A percentile compares a stretch with the other conserved stretches of the same genome.
phyloP scores from a whole-genome alignment of 371 early-diverging fungal genomes.

The Umbelopsis sp. region DNA sequence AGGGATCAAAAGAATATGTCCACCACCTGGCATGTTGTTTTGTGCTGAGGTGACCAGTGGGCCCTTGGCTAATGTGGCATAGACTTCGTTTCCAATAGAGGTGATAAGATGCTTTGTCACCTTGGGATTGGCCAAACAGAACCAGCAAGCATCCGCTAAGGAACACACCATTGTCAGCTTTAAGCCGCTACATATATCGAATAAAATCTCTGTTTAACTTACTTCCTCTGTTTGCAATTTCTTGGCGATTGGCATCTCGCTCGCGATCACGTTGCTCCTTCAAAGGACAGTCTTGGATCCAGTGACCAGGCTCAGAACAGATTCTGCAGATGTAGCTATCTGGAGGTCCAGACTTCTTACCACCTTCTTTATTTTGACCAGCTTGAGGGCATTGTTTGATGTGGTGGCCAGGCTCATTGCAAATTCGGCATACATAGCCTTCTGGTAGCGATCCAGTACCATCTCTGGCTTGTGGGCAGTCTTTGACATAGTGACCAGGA shows the following conservation, averaged over 20 bases:
- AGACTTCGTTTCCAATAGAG: conserved; percentile 72
- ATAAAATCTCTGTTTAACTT: not conserved
- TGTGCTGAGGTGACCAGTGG: conserved; percentile 46
- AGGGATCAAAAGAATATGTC: conserved; percentile 76
- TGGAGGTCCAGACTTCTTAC: conserved; percentile 29
- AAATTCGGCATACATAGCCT: conserved; percentile 63
- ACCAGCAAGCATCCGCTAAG: conserved; percentile 76
- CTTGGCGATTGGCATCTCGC: conserved; percentile 4
- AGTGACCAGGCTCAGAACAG: conserved; percentile 65
- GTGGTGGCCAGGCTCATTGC: conserved; percentile 67
- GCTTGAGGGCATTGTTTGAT: conserved; percentile 63
- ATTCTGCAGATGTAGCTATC: conserved; percentile 60
- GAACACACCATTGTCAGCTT: not conserved
- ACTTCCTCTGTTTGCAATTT: conserved; percentile 6
- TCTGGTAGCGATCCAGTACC: conserved; percentile 26
- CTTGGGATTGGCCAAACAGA: conserved; percentile 82
- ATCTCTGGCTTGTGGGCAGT: conserved; percentile 28
- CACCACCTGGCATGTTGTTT: conserved; percentile 61
- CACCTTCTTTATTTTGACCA: conserved; percentile 16
- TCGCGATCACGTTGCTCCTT: conserved; percentile 22
- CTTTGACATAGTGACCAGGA: conserved; percentile 47
- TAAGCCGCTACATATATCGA: no score
- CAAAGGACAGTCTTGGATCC: conserved; percentile 65
- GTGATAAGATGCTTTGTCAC: conserved; percentile 81
- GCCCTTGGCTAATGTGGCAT: conserved; percentile 80